phyloP scores from a whole-genome alignment of 345 rosid genomes.

The Hypericum androsaemum region DNA sequence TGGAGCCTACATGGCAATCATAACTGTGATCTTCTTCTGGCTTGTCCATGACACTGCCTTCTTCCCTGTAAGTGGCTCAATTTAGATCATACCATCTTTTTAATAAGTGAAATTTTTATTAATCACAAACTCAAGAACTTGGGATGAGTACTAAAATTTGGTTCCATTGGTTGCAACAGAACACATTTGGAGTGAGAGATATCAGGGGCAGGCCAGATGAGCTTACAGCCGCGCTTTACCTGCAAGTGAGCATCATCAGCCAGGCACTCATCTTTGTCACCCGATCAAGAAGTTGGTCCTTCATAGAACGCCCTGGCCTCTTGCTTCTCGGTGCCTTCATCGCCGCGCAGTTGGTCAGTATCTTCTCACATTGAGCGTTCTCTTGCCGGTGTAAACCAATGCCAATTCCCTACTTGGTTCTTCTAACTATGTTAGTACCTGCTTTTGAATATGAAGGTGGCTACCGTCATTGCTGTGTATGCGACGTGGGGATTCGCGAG shows the following conservation, averaged over 20 bases:
- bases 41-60: constrained; percentile 47
- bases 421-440: neutral
- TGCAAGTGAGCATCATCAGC: constrained; percentile 83
- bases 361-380: neutral
- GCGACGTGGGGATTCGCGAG: constrained; percentile 62
- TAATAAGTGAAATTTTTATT: neutral
- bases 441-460: constrained; percentile 31
- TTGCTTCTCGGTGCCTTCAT: constrained; percentile 49
- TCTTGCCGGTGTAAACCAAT: neutral
- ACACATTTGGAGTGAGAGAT: constrained; percentile 37
- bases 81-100: neutral
- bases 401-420: no score
- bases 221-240: constrained; percentile 69
- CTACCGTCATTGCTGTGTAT: constrained; percentile 53
- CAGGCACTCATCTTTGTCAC: constrained; percentile 87
- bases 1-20: constrained; percentile 61
- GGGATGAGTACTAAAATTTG: no score
- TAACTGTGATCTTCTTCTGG: constrained; percentile 56
- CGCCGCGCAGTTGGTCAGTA: constrained; percentile 54
- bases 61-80: constrained; percentile 41
- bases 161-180: constrained; percentile 20
- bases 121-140: neutral
- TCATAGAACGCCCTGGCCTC: constrained; percentile 51
- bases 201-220: constrained; percentile 28
- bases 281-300: constrained; percentile 76